These are phyloP conservation scores for Gaeumannomyces sp. DNA, from an alignment of 2,329 filamentous ascomycete genomes.

Conservation along the genomic window DNA sequence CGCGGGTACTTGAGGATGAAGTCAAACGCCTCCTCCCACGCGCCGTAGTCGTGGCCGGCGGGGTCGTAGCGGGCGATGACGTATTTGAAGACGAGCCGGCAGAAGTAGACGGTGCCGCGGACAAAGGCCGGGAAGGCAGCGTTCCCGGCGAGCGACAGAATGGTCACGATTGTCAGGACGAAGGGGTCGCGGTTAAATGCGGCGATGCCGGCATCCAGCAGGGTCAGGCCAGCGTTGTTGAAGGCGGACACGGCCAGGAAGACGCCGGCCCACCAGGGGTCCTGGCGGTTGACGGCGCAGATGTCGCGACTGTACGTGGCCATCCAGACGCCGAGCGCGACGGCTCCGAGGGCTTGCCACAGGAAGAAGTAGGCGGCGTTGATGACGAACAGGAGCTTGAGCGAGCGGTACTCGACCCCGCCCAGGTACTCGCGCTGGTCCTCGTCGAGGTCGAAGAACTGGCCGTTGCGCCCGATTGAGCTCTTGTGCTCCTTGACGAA, in stretches of 20 bases:
- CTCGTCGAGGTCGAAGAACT: constrained; percentile 46
- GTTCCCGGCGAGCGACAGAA: constrained; percentile 58
- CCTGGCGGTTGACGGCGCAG: constrained; percentile 48
- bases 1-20: constrained; percentile 52
- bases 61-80: constrained; percentile 24
- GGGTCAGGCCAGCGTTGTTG: constrained; percentile 63
- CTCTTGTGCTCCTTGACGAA: constrained; percentile 29
- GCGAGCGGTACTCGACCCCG: constrained; percentile 59
- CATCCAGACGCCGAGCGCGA: constrained; percentile 59
- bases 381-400: constrained; percentile 50
- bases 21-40: constrained; percentile 42
- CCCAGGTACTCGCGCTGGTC: constrained; percentile 52
- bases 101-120: constrained; percentile 51
- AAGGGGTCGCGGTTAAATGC: constrained; percentile 50
- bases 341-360: constrained; percentile 52
- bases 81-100: constrained; percentile 34
- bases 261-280: constrained; percentile 62
- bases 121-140: constrained; percentile 61
- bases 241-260: constrained; percentile 65
- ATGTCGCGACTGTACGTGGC: constrained; percentile 41
- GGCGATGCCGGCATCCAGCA: constrained; percentile 60
- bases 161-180: constrained; percentile 45
- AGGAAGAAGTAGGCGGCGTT: constrained; percentile 55
- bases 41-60: constrained; percentile 27
- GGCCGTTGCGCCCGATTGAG: constrained; percentile 43